These are phyloP conservation scores for Chlorella sp. DNA, from an alignment of 139 green algal genomes.

Conservation along the genomic window DNA sequence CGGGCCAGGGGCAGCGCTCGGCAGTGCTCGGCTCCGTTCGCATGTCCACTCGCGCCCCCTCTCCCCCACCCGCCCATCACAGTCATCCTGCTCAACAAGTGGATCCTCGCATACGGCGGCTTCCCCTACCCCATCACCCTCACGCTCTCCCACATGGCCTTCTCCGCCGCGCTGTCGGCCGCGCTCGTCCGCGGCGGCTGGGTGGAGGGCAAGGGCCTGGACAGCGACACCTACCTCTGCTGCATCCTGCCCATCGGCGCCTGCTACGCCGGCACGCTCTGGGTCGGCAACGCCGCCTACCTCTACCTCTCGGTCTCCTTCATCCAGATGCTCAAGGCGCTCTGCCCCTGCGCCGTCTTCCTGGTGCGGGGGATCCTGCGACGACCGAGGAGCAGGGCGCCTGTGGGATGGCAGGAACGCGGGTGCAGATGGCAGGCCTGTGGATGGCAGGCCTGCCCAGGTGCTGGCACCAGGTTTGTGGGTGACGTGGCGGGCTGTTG, in stretches of 20 bases:
- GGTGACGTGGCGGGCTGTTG: too few species aligned
- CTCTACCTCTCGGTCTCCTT: constrained; percentile 96
- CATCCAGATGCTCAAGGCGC: constrained; percentile 96
- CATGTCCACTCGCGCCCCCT: too few species aligned
- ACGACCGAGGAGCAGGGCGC: too few species aligned
- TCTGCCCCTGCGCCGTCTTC: constrained; percentile 35
- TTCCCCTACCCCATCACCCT: constrained; percentile 91
- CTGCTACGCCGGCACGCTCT: constrained; percentile 90
- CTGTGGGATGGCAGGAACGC: too few species aligned
- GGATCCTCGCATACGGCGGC: constrained; percentile 74
- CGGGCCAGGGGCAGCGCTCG: too few species aligned
- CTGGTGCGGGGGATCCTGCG: too few species aligned
- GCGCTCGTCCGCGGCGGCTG: constrained; percentile 58
- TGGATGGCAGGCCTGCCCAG: too few species aligned
- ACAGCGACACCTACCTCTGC: constrained; percentile 58
- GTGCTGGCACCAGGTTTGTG: too few species aligned
- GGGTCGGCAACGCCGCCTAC: constrained; percentile 95
- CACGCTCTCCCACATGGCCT: constrained; percentile 84
- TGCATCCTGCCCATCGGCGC: constrained; percentile 84
- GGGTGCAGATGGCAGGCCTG: too few species aligned
- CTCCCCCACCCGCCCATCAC: too few species aligned
- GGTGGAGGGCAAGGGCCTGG: constrained; percentile 73
- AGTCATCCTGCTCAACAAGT: constrained; percentile 97
- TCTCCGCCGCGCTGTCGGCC: constrained; percentile 75
- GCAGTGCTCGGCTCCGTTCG: too few species aligned